Evolutionary conservation across 2,329 filamentous ascomycete species (phyloP).

Genomic region (Ploettnerulaceae sp.): DNA sequence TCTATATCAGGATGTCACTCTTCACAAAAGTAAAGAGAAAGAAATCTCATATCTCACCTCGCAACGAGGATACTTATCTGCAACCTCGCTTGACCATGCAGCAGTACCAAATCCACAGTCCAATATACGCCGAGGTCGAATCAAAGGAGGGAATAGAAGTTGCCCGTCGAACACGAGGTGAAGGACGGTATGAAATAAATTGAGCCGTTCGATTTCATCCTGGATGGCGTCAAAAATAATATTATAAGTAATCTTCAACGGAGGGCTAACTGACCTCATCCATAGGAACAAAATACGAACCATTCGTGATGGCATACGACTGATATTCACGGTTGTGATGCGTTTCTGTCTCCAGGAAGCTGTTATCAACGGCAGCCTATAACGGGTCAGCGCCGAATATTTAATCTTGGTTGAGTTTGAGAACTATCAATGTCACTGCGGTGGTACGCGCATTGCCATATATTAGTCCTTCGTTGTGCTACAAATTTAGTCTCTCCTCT

Average conservation of each 20-base stretch:
- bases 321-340: conserved; percentile 63
- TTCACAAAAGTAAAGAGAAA: background rate
- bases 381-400: conserved; percentile 9
- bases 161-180: conserved; percentile 59
- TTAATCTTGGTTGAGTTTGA: background rate
- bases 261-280: conserved; percentile 54
- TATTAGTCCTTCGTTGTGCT: too few relatives aligned
- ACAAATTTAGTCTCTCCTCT: too few relatives aligned
- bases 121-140: conserved; percentile 52
- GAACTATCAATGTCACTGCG: too few relatives aligned
- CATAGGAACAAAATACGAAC: conserved; percentile 62
- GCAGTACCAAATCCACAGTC: conserved; percentile 71
- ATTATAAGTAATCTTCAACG: background rate
- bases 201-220: conserved; percentile 61
- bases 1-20: too few relatives aligned
- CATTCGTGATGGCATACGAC: conserved; percentile 58
- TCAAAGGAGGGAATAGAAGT: conserved; percentile 65
- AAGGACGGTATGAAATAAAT: conserved; percentile 58
- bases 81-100: conserved; percentile 65
- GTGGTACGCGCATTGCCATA: too few relatives aligned
- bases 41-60: conserved; percentile 45
- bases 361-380: conserved; percentile 46
- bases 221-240: conserved; percentile 1
- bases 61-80: conserved; percentile 57
- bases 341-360: conserved; percentile 53